Conservation (phyloP, 768 basidiomycete genomes). For the Amanita fuliginea region DNA sequence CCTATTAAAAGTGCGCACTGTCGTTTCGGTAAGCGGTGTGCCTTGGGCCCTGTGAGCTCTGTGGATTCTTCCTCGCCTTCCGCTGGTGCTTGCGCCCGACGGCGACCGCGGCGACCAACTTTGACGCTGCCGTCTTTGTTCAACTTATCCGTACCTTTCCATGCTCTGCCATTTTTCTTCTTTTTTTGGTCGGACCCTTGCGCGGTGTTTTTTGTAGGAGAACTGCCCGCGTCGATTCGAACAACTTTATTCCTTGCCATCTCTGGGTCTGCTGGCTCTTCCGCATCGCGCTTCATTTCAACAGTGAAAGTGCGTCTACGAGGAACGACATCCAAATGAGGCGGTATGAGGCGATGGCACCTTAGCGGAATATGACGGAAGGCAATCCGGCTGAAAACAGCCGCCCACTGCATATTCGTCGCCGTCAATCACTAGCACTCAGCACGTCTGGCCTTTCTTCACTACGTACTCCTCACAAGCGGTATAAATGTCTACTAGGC, state of each 20-base stretch:
- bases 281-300: constrained; percentile 4
- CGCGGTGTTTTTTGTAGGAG: not conserved
- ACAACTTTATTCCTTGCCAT: not conserved
- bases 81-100: constrained; percentile 23
- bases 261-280: not conserved
- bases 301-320: not conserved
- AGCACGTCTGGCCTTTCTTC: constrained; percentile 8
- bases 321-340: not conserved
- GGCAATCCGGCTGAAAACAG: not conserved
- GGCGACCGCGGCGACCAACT: constrained; percentile 29
- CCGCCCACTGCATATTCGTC: not conserved
- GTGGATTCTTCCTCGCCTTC: constrained; percentile 13
- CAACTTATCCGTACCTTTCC: constrained; percentile 12
- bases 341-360: not conserved
- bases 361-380: not conserved
- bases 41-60: constrained; percentile 26
- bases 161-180: constrained; percentile 5
- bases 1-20: constrained; percentile 80
- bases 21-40: constrained; percentile 65
- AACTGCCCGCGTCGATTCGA: not conserved
- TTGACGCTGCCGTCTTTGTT: constrained; percentile 17
- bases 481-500: constrained; percentile 40
- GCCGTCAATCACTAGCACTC: no score
- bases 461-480: constrained; percentile 46
- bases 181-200: not conserved